Conservation (phyloP, 768 basidiomycete genomes). For the Tulasnella sp. region DNA sequence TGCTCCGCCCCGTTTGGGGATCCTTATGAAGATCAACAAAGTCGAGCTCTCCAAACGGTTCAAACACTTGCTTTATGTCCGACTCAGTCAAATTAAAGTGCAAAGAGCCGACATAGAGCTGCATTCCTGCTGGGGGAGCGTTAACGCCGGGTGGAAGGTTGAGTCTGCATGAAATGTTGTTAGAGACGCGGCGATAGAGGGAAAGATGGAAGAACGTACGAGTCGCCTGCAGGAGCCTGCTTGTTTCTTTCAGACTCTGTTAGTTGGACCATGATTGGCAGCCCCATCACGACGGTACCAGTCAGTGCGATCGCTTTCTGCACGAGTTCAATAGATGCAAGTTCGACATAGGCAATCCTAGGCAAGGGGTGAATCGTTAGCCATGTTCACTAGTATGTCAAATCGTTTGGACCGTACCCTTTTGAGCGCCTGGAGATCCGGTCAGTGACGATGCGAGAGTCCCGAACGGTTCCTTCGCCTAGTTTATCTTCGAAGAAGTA, state of each 20-base stretch:
- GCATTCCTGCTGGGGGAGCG: slow-evolving; percentile 75
- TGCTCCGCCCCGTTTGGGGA: slow-evolving; percentile 91
- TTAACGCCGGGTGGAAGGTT: slow-evolving; percentile 85
- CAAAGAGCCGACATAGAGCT: slow-evolving; percentile 95
- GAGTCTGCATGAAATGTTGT: slow-evolving; percentile 51
- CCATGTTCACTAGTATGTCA: neutral
- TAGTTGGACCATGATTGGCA: slow-evolving; percentile 94
- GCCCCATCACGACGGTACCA: slow-evolving; percentile 97
- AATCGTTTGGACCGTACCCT: slow-evolving; percentile 61
- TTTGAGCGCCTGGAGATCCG: slow-evolving; percentile 95
- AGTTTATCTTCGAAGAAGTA: slow-evolving; percentile 99
- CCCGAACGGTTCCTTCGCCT: slow-evolving; percentile 91
- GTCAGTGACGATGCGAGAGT: slow-evolving; percentile 95
- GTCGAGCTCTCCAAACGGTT: slow-evolving; percentile 97
- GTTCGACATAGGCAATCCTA: slow-evolving; percentile 98
- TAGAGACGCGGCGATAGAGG: slow-evolving; percentile 27
- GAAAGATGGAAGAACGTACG: slow-evolving; percentile 53
- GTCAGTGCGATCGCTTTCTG: slow-evolving; percentile 86
- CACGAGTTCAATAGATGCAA: slow-evolving; percentile 86
- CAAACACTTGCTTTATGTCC: slow-evolving; percentile 98
- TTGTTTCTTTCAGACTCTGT: slow-evolving; percentile 94
- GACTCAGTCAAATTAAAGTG: slow-evolving; percentile 97
- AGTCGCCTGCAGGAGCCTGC: slow-evolving; percentile 79
- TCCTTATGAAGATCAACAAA: slow-evolving; percentile 98
- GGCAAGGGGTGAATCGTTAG: neutral